Evolutionary conservation across 352 stramenopile genomes (phyloP), one percentile per base, ranked within the genome.

Genomic region (Globisporangium alternatum): DNA sequence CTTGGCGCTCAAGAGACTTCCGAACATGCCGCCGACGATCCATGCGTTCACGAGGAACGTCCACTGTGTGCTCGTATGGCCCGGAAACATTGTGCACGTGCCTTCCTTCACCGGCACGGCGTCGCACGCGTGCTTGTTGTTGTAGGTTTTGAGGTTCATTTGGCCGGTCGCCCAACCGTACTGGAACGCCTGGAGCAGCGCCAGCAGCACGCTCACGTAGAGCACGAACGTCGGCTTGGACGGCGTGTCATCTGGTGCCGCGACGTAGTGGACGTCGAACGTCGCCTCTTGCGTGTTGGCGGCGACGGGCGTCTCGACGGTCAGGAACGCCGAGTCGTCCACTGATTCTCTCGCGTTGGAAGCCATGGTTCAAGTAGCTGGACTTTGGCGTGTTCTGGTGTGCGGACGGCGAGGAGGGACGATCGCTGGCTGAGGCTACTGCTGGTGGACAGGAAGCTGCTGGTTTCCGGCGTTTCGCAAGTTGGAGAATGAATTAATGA

Each of bases 111-210:
- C 31, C 3, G 62, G 28, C 2, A 22, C 54, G 21, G 67, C 74
- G 39, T 74, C 71, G 62, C 82, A 91, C 35, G 73, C 68, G 15
- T 76, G 66, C 25, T 74, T 71, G 67, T 85, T 65, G 60, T 85
- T 74, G 67, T 85, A 89, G 10, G 69, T 63, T 17, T 72, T 82
- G 31, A 86, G 69, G 70, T 91, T 91, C 66, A 88, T 62, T 49
- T 89, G 81, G 5, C 76, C 80, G 33, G 79, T 69, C 35, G 72
- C 73, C 80, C 81, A 71, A 63, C 81, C 74, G 64, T 79, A 76
- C 70, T 90, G 81, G 60, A 81, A 73, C 6, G 74, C 65, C 4
- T 75, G 69, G 52, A 88, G 62, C 43, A 90, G 57, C 33, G 66
- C 68, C 19, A 83, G 60, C 10, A 44, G 37, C 6, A 69, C 61